A percentile compares a stretch with the other conserved stretches of the same genome.
These are phyloP conservation scores for Pleurotus eryngii DNA, from an alignment of 768 basidiomycete genomes.

Conservation along the genomic window DNA sequence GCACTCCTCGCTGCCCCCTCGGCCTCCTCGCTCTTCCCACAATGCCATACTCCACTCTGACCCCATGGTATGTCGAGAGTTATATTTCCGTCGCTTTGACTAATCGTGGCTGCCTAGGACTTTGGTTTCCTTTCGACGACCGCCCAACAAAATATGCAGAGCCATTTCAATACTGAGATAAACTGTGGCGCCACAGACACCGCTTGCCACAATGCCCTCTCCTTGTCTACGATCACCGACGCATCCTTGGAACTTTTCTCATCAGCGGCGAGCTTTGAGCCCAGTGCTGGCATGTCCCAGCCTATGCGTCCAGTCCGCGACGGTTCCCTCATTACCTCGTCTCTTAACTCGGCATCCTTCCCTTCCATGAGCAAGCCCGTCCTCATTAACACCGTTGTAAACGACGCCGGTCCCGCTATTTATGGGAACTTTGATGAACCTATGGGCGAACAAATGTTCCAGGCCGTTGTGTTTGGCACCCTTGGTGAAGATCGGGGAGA, in stretches of 20 bases:
- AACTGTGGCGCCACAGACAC: slow-evolving; percentile 42
- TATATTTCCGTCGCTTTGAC: neutral
- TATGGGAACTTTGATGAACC: slow-evolving; percentile 38
- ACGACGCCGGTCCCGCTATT: slow-evolving; percentile 73
- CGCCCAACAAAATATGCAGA: slow-evolving; percentile 54
- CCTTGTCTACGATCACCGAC: slow-evolving; percentile 48
- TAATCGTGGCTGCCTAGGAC: slow-evolving; percentile 40
- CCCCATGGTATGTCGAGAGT: slow-evolving; percentile 58
- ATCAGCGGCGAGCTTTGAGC: slow-evolving; percentile 41
- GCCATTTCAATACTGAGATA: slow-evolving; percentile 45
- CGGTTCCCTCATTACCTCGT: slow-evolving; percentile 63
- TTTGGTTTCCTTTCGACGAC: slow-evolving; percentile 62
- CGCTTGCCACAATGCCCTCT: slow-evolving; percentile 48
- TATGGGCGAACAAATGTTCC: slow-evolving; percentile 37
- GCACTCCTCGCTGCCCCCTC: slow-evolving; percentile 72
- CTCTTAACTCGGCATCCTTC: slow-evolving; percentile 60
- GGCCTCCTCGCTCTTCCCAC: slow-evolving; percentile 66
- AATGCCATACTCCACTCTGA: slow-evolving; percentile 85
- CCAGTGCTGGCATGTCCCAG: slow-evolving; percentile 47
- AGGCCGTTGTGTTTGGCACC: slow-evolving; percentile 32
- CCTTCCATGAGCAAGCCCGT: slow-evolving; percentile 62
- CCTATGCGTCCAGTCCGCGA: slow-evolving; percentile 71
- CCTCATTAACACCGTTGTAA: slow-evolving; percentile 63
- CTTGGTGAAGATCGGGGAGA: slow-evolving; percentile 47
- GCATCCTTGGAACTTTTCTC: slow-evolving; percentile 46